Evolutionary conservation across 2,329 filamentous ascomycete species (phyloP).

Genomic region (Lasiodiplodia theobromae): DNA sequence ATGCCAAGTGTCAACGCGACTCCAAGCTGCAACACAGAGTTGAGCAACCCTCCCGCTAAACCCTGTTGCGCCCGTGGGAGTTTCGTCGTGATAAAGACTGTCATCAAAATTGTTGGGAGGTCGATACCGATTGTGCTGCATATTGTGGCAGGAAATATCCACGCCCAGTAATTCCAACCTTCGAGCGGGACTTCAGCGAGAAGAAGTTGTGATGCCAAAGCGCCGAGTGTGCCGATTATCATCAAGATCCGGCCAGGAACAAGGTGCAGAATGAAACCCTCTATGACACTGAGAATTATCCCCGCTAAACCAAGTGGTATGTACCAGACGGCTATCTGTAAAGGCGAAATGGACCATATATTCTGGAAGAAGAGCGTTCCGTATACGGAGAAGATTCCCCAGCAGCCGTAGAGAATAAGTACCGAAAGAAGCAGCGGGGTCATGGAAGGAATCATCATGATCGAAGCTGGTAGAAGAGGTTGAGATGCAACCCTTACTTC

Average conservation of each 20-base stretch:
- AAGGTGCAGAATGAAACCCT: slow-evolving; percentile 51
- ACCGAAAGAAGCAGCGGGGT: slow-evolving; percentile 65
- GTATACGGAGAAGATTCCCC: slow-evolving; percentile 72
- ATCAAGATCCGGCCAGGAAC: slow-evolving; percentile 56
- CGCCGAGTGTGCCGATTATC: slow-evolving; percentile 66
- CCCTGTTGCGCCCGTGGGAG: slow-evolving; percentile 72
- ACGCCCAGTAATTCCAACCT: slow-evolving; percentile 70
- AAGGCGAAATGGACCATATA: no score
- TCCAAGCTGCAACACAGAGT: slow-evolving; percentile 73
- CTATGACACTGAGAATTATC: no score
- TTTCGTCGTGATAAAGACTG: slow-evolving; percentile 73
- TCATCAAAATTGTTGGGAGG: slow-evolving; percentile 76
- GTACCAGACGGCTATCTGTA: no score
- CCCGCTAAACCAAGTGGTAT: no score
- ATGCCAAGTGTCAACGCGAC: slow-evolving; percentile 76
- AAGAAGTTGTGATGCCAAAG: slow-evolving; percentile 64
- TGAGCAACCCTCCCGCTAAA: slow-evolving; percentile 71
- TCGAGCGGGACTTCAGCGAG: slow-evolving; percentile 68
- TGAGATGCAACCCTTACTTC: slow-evolving; percentile 70
- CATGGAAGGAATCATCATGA: slow-evolving; percentile 73
- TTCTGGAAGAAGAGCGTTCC: slow-evolving; percentile 36
- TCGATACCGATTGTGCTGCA: slow-evolving; percentile 76
- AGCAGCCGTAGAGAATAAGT: slow-evolving; percentile 71
- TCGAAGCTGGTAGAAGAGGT: slow-evolving; percentile 69
- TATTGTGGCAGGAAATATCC: slow-evolving; percentile 74